phyloP scores from a whole-genome alignment of 371 early-diverging fungal genomes.

The Lichtheimia ornata region DNA sequence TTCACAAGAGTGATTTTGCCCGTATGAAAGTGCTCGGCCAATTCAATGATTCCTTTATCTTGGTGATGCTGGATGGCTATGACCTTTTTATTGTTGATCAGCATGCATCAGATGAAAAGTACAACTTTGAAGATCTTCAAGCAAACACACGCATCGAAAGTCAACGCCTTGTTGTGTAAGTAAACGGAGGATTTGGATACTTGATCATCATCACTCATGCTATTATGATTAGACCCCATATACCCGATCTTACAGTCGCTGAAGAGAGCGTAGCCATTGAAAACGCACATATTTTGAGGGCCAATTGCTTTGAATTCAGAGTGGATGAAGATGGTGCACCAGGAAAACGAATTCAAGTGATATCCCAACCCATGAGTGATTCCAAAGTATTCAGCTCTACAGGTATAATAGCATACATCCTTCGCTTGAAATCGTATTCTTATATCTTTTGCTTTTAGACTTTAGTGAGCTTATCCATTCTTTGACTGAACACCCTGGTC shows the following conservation, averaged over 20 bases:
- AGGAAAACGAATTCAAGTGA: slow-evolving; percentile 61
- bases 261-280: slow-evolving; percentile 84
- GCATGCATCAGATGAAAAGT: slow-evolving; percentile 99
- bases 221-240: slow-evolving; percentile 25
- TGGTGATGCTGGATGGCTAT: slow-evolving; percentile 62
- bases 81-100: slow-evolving; percentile 97
- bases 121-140: slow-evolving; percentile 88
- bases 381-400: slow-evolving; percentile 61
- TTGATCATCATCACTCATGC: not conserved
- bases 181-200: slow-evolving; percentile 1
- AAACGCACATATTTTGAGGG: slow-evolving; percentile 65
- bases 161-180: slow-evolving; percentile 56
- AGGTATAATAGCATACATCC: slow-evolving; percentile 17
- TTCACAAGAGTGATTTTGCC: slow-evolving; percentile 82
- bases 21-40: slow-evolving; percentile 93
- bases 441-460: slow-evolving; percentile 39
- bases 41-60: slow-evolving; percentile 98
- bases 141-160: slow-evolving; percentile 59
- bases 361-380: slow-evolving; percentile 70
- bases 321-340: slow-evolving; percentile 60
- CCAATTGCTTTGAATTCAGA: slow-evolving; percentile 80
- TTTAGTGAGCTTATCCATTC: slow-evolving; percentile 70
- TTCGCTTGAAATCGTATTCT: slow-evolving; percentile 10
- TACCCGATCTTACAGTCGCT: slow-evolving; percentile 72
- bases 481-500: slow-evolving; percentile 45